Evolutionary conservation across 306 rosid species (phyloP).

Genomic region (Coriaria nepalensis): DNA sequence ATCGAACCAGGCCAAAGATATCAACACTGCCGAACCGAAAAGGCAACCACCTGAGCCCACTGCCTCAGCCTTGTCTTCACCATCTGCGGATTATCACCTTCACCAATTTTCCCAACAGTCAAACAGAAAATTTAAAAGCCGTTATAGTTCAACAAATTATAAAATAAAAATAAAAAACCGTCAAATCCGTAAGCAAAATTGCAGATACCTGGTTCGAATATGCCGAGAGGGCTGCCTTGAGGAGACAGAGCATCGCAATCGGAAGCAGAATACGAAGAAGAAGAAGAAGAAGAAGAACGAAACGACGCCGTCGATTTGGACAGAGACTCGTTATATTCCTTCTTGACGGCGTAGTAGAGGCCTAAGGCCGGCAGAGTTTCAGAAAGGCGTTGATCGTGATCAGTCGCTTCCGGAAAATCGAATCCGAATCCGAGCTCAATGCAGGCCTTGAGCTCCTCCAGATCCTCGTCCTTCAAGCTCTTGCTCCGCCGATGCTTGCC

Average conservation of each 20-base stretch:
- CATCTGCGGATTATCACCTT: constrained; percentile 79
- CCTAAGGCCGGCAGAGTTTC: constrained; percentile 77
- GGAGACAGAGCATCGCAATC: constrained; percentile 55
- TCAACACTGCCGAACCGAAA: constrained; percentile 63
- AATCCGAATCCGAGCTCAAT: constrained; percentile 85
- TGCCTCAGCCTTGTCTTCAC: constrained; percentile 76
- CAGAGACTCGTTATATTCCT: constrained; percentile 34
- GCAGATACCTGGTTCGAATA: constrained; percentile 1
- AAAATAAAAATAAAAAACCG: too few species aligned
- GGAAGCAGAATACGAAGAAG: constrained; percentile 38
- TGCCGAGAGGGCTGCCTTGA: not conserved
- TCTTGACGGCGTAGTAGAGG: constrained; percentile 73
- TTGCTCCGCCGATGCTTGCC: constrained; percentile 49
- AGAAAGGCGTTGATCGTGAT: constrained; percentile 47
- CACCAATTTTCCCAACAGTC: too few species aligned
- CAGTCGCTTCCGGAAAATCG: constrained; percentile 55
- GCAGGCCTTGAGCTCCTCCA: constrained; percentile 85
- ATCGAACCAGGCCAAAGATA: too few species aligned
- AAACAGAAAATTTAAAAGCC: too few species aligned
- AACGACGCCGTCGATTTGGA: constrained; percentile 13
- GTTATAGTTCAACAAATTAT: too few species aligned
- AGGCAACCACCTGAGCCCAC: constrained; percentile 98
- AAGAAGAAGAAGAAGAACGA: constrained; percentile 20
- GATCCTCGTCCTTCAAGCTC: constrained; percentile 82
- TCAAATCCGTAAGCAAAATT: too few species aligned